Base-by-base conservation (phyloP, 805 yeast species). In the Pichia californica region DNA sequence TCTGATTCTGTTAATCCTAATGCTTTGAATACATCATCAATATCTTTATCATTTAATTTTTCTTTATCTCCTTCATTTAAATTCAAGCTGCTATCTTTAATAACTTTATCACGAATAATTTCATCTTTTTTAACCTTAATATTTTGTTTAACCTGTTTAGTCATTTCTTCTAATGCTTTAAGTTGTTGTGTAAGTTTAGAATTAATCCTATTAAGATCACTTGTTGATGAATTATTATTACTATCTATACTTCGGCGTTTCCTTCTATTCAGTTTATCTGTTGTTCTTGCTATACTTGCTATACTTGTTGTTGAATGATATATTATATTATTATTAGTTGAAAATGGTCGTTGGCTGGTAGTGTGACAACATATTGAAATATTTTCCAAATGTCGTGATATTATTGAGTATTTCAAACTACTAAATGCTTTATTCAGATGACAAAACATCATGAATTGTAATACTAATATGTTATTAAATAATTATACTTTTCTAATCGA, bases 151-250 rank as follows among this genome's bases (percentile, higher is more conserved):
- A 61, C 46, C 33, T 50, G 31, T 60, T 53, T 18, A 49, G 70
- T 52, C 54, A 63, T 49, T 11, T 41, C 51, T 14, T 56, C 56
- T 3, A 74, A 60, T 21, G 50, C 49, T 19, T 51, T 43, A 14
- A 61, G 31, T 37, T 60, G 57, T 11, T 41, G 41, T 33, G 68
- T 55, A 45, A 38, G 61, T 36, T 45, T 61, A 2, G 50, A 44
- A n/a, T 45, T 43, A 6, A 30, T 18, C 16, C 38, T 31, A 13
- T 38, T 36, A 8, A 44, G 4, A 16, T 19, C 31, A 9, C n/a
- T 13, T n/a, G n/a, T n/a, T n/a, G n/a, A n/a, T n/a, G n/a, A n/a
- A 8, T 31, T 23, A 11, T 23, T 20, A 18, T 8, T 5, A 25
- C 5, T 2, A 5, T n/a, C 7, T 15, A 7, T 20, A 16, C 15